Conservation (phyloP, 108 stramenopile species). For the Schizochytrium sp. region DNA sequence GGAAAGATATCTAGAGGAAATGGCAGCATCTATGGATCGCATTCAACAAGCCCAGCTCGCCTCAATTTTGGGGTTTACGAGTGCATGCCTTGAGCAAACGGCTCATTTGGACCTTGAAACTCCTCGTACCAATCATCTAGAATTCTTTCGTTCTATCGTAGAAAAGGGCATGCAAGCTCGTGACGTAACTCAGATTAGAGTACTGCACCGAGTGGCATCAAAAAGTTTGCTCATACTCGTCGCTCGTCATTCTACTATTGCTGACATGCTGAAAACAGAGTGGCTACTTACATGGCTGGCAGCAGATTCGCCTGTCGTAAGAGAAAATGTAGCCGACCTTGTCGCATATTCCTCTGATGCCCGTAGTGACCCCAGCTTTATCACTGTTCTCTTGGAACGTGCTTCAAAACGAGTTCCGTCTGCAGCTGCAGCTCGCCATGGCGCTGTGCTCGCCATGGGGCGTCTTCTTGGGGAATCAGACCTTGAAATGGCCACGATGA, state of each 20-base stretch:
- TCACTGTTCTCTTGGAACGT: neutral
- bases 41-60: constrained; percentile 43
- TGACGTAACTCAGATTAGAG: constrained; percentile 37
- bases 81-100: neutral
- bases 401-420: constrained; percentile 1
- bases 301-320: constrained; percentile 49
- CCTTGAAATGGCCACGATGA: neutral
- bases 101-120: neutral
- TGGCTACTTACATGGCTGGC: constrained; percentile 43
- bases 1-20: neutral
- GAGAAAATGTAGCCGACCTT: constrained; percentile 32
- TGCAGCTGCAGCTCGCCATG: neutral
- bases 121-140: neutral
- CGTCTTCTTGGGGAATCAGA: constrained; percentile 8
- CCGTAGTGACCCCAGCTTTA: neutral
- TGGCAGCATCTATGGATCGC: constrained; percentile 2
- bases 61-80: constrained; percentile 37
- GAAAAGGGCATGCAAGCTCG: constrained; percentile 21
- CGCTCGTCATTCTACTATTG: neutral
- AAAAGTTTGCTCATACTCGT: constrained; percentile 28
- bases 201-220: constrained; percentile 45
- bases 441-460: constrained; percentile 30
- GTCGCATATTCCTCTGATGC: neutral
- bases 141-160: neutral
- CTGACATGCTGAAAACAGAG: constrained; percentile 26